These are phyloP conservation scores for Penicillium angulare DNA, from an alignment of 495 filamentous ascomycete species.

Conservation along the genomic window DNA sequence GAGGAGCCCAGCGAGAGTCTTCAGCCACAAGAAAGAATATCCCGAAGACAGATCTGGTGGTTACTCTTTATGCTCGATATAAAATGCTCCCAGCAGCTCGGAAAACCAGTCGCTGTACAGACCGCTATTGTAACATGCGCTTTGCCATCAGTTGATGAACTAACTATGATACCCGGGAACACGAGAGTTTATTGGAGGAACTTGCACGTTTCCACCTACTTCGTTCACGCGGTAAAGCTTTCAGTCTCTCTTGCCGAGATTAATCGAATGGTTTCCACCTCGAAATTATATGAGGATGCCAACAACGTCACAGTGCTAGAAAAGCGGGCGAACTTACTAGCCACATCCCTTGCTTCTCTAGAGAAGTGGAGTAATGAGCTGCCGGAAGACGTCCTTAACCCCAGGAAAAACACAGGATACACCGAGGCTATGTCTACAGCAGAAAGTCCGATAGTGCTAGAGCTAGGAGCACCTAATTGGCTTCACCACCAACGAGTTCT, in stretches of 20 bases:
- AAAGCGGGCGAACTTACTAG: neutral
- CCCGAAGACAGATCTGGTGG: neutral
- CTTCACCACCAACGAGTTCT: neutral
- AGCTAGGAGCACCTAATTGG: neutral
- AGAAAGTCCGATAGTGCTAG: neutral
- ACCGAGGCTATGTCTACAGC: neutral
- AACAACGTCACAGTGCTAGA: neutral
- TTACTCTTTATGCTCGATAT: neutral
- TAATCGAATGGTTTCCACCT: neutral
- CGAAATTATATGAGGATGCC: neutral
- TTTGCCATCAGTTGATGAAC: neutral
- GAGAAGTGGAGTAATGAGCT: neutral
- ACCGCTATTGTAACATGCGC: neutral
- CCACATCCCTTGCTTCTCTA: neutral
- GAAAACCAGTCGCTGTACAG: neutral
- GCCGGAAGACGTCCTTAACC: neutral
- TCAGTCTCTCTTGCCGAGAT: neutral
- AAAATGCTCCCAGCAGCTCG: neutral
- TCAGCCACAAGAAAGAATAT: neutral
- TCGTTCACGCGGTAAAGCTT: neutral
- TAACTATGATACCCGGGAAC: neutral
- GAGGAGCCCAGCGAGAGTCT: neutral
- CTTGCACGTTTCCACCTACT: neutral
- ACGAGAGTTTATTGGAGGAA: neutral
- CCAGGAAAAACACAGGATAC: neutral